phyloP scores from a whole-genome alignment of 192 early-diverging fungal species.

The Backusella psychrophila region DNA sequence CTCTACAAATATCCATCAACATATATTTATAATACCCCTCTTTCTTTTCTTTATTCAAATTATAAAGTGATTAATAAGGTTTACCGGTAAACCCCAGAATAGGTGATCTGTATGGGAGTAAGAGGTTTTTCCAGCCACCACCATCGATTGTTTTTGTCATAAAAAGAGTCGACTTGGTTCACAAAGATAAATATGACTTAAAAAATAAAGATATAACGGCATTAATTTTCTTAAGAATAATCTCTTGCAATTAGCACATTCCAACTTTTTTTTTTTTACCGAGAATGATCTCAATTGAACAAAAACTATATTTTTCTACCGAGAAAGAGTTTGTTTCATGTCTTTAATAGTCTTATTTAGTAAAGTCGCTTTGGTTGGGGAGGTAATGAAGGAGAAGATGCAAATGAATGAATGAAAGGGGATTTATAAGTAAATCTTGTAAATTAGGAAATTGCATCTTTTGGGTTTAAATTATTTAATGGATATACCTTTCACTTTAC shows the following conservation, averaged over 20 bases:
- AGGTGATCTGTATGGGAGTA: not conserved
- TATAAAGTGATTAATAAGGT: not conserved
- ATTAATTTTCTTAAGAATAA: not conserved
- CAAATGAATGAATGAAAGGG: not conserved
- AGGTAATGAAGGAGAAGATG: not conserved
- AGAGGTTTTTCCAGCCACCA: not conserved
- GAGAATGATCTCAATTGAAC: not conserved
- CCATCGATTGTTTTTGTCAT: not conserved
- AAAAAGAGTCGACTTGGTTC: not conserved
- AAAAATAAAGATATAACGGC: not conserved
- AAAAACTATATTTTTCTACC: not conserved
- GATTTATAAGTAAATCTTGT: too few relatives aligned
- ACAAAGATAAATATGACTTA: not conserved
- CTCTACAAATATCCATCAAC: not conserved
- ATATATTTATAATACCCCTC: not conserved
- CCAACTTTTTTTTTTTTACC: not conserved
- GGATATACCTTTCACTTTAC: too few relatives aligned
- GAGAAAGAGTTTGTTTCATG: not conserved
- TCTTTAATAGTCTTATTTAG: not conserved
- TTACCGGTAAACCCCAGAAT: not conserved
- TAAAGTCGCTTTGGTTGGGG: not conserved
- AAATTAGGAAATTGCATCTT: too few relatives aligned
- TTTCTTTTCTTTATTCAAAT: not conserved
- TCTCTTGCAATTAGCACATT: not conserved
- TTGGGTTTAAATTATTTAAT: too few relatives aligned